Evolutionary conservation across 306 rosid genomes (phyloP).

Genomic region (Quercus berberidifolia): DNA sequence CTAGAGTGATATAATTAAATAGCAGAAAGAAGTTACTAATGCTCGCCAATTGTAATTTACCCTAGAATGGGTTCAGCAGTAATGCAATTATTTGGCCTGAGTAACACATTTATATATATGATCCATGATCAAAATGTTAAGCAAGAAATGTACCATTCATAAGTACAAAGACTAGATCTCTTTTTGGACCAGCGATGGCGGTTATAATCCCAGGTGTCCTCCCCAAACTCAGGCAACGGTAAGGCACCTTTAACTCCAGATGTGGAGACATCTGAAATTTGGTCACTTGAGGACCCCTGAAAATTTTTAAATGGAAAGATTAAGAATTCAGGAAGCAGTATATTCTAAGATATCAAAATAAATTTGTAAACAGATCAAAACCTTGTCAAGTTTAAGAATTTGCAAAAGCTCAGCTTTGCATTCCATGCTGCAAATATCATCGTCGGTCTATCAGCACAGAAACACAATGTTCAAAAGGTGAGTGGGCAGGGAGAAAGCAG

Average conservation of each 20-base stretch:
- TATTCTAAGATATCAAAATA: not conserved
- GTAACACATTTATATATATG: constrained; percentile 1
- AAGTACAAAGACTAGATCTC: constrained; percentile 66
- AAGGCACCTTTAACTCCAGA: constrained; percentile 29
- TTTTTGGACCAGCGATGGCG: constrained; percentile 67
- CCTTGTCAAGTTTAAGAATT: constrained; percentile 43
- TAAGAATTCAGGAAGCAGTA: constrained; percentile 15
- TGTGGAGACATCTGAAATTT: constrained; percentile 30
- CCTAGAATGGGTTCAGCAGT: not conserved
- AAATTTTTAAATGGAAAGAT: not conserved
- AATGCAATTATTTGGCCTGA: constrained; percentile 15
- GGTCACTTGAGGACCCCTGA: constrained; percentile 42
- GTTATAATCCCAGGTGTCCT: constrained; percentile 74
- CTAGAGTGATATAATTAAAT: not conserved
- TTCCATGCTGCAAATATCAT: constrained; percentile 89
- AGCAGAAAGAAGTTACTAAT: constrained; percentile 15
- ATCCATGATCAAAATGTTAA: not conserved
- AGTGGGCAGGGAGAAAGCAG: constrained; percentile 5
- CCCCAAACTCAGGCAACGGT: constrained; percentile 45
- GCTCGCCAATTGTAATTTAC: not conserved
- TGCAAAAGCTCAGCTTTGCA: constrained; percentile 74
- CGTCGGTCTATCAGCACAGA: constrained; percentile 58
- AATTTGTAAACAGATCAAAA: constrained; percentile 5
- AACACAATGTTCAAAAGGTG: constrained; percentile 2
- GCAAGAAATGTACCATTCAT: constrained; percentile 61